Evolutionary conservation across 805 yeast species (phyloP).

Genomic region (Brettanomyces naardenensis): DNA sequence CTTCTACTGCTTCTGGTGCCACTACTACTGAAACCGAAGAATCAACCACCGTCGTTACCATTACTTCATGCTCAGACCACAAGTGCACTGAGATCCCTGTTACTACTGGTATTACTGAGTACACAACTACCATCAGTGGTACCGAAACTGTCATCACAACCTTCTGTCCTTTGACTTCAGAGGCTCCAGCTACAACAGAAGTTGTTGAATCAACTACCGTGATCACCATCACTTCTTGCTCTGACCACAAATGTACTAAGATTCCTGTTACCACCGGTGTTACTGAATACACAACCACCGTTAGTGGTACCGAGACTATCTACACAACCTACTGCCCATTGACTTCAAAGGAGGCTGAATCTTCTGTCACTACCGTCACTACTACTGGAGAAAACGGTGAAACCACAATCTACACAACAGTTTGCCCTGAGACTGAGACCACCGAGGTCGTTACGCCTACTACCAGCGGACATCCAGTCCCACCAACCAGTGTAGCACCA

Average conservation of each 20-base stretch:
- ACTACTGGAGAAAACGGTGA: slow-evolving; percentile 6
- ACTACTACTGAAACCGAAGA: slow-evolving; percentile 4
- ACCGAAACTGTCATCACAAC: slow-evolving; percentile 31
- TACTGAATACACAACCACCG: slow-evolving; percentile 23
- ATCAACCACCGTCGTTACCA: slow-evolving; percentile 25
- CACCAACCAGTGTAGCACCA: not conserved
- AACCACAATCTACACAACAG: not conserved
- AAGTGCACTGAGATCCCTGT: slow-evolving; percentile 23
- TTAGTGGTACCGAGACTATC: slow-evolving; percentile 26
- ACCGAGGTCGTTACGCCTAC: slow-evolving; percentile 1
- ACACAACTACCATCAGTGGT: slow-evolving; percentile 27
- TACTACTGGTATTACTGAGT: slow-evolving; percentile 11
- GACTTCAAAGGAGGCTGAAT: slow-evolving; percentile 18
- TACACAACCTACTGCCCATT: slow-evolving; percentile 33
- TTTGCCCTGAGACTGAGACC: slow-evolving; percentile 4
- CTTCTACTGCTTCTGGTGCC: slow-evolving; percentile 1
- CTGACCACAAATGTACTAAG: slow-evolving; percentile 9
- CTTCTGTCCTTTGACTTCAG: slow-evolving; percentile 22
- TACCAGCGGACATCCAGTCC: no score
- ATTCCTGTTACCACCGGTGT: slow-evolving; percentile 10
- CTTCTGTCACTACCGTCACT: slow-evolving; percentile 16
- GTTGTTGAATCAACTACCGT: slow-evolving; percentile 3
- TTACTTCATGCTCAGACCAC: slow-evolving; percentile 9
- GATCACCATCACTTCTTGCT: slow-evolving; percentile 8
- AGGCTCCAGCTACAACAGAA: not conserved